These are phyloP conservation scores for Colletotrichum scovillei DNA, from an alignment of 2,329 filamentous ascomycete species.

Conservation along the genomic window DNA sequence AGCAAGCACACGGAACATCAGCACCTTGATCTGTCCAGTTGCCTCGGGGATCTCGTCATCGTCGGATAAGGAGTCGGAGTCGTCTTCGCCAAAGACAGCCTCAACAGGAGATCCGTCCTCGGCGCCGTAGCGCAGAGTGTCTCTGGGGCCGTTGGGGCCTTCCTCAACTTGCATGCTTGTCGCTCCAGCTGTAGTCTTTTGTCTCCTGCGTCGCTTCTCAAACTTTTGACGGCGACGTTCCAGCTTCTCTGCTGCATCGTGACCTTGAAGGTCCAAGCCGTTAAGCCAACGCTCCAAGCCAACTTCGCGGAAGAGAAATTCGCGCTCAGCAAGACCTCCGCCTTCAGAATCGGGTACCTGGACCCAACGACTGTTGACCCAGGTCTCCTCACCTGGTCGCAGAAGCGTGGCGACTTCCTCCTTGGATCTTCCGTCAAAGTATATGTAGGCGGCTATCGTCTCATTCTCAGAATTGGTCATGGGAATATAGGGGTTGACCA, in stretches of 20 bases:
- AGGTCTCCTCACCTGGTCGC: slow-evolving; percentile 94
- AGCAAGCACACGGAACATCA: slow-evolving; percentile 93
- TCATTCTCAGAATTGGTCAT: slow-evolving; percentile 94
- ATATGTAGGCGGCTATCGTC: slow-evolving; percentile 98
- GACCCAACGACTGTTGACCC: slow-evolving; percentile 99
- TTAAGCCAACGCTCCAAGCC: slow-evolving; percentile 97
- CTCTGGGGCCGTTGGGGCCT: slow-evolving; percentile 56
- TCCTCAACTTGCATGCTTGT: slow-evolving; percentile 51
- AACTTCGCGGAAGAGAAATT: slow-evolving; percentile 97
- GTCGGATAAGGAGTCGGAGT: slow-evolving; percentile 77
- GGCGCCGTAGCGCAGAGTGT: slow-evolving; percentile 83
- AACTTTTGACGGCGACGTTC: slow-evolving; percentile 89
- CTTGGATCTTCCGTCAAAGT: slow-evolving; percentile 95
- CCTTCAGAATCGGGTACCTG: slow-evolving; percentile 92
- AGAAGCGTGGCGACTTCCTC: slow-evolving; percentile 97
- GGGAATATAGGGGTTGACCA: slow-evolving; percentile 88
- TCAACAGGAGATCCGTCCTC: slow-evolving; percentile 82
- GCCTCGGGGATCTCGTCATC: slow-evolving; percentile 94
- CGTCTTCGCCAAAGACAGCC: slow-evolving; percentile 74
- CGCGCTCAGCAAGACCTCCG: slow-evolving; percentile 92
- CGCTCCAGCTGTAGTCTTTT: slow-evolving; percentile 60
- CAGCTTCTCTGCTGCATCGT: slow-evolving; percentile 88
- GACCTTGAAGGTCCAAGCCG: slow-evolving; percentile 92
- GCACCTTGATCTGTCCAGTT: slow-evolving; percentile 97
- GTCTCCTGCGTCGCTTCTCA: slow-evolving; percentile 73